Evolutionary conservation across 2,329 filamentous ascomycete genomes (phyloP).

Genomic region (Arthrobotrys sphaeroides): DNA sequence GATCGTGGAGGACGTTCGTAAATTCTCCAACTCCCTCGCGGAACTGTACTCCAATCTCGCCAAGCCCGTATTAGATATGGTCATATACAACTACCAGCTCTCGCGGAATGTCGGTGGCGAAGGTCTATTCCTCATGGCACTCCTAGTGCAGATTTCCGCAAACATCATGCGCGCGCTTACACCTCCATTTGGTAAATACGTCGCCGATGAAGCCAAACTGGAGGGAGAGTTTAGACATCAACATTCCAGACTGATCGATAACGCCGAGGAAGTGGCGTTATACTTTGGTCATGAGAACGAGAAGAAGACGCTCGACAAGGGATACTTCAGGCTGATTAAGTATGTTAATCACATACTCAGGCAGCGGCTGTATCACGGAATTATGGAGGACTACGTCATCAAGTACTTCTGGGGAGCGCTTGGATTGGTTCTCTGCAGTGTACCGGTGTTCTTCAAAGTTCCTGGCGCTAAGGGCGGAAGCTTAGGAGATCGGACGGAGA

Average conservation of each 20-base stretch:
- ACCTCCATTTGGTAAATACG: slow-evolving; percentile 95
- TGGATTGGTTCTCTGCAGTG: slow-evolving; percentile 88
- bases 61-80: slow-evolving; percentile 92
- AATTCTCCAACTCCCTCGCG: slow-evolving; percentile 93
- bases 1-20: slow-evolving; percentile 94
- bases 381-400: slow-evolving; percentile 99
- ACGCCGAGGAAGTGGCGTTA: slow-evolving; percentile 91
- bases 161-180: slow-evolving; percentile 93
- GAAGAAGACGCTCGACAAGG: slow-evolving; percentile 95
- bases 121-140: slow-evolving; percentile 91
- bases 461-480: slow-evolving; percentile 69
- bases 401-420: slow-evolving; percentile 99
- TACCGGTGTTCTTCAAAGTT: slow-evolving; percentile 94
- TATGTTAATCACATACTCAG: slow-evolving; percentile 96
- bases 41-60: slow-evolving; percentile 96
- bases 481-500: slow-evolving; percentile 68
- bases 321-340: slow-evolving; percentile 98
- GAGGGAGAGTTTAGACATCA: slow-evolving; percentile 97
- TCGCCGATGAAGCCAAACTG: slow-evolving; percentile 91
- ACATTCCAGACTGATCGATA: slow-evolving; percentile 92
- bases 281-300: slow-evolving; percentile 92
- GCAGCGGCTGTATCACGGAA: slow-evolving; percentile 91
- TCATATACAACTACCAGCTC: slow-evolving; percentile 94
- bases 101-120: slow-evolving; percentile 96
- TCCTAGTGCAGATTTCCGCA: slow-evolving; percentile 91